phyloP scores from a whole-genome alignment of 306 rosid species.

The Cicer pinnatifidum region DNA sequence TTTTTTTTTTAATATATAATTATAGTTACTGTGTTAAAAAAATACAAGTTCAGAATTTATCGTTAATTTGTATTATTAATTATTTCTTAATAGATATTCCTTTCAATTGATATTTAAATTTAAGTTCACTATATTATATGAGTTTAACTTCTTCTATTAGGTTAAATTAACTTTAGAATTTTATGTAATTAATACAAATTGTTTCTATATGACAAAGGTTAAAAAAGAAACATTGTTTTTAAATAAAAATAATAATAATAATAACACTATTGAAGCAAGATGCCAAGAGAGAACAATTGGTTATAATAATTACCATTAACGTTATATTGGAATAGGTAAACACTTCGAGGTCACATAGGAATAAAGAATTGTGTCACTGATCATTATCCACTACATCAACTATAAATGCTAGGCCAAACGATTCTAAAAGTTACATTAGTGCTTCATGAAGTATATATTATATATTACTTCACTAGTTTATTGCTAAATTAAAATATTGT shows the following conservation, averaged over 20 bases:
- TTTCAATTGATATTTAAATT: too few relatives aligned
- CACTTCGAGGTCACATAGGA: neutral
- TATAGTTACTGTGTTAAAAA: neutral
- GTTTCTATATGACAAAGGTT: neutral
- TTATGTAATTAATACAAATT: neutral
- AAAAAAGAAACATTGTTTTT: too few relatives aligned
- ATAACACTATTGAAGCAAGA: neutral
- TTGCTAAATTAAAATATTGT: too few relatives aligned
- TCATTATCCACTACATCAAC: conserved; percentile 38
- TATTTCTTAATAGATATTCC: too few relatives aligned
- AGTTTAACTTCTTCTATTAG: too few relatives aligned
- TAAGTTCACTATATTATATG: too few relatives aligned
- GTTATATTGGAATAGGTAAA: neutral
- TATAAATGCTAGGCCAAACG: conserved; percentile 4
- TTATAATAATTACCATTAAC: neutral
- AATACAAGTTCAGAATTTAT: neutral
- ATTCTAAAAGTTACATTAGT: neutral
- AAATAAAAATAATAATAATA: neutral
- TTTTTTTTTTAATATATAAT: neutral
- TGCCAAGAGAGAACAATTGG: neutral
- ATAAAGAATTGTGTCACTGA: conserved; percentile 1
- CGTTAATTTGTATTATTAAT: too few relatives aligned
- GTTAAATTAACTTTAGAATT: too few relatives aligned
- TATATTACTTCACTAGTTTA: neutral
- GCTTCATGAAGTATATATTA: neutral